phyloP scores from a whole-genome alignment of 2,329 filamentous ascomycete species.

The Aureobasidium subglaciale region DNA sequence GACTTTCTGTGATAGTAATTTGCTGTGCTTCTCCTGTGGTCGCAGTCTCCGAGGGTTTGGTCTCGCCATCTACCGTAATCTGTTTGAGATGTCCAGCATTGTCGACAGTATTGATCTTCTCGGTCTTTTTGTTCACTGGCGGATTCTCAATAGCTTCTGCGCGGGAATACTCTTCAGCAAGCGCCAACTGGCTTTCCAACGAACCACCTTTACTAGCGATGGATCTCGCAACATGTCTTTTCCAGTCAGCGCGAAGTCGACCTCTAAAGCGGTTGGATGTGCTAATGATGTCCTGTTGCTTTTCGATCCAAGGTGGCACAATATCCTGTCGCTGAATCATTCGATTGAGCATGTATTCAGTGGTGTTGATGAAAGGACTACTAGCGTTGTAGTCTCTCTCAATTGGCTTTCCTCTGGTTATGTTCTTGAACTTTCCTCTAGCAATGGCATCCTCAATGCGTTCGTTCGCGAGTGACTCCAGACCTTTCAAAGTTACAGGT shows the following conservation, averaged over 20 bases:
- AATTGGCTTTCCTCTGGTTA: slow-evolving; percentile 72
- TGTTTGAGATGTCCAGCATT: slow-evolving; percentile 41
- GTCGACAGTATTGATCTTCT: slow-evolving; percentile 39
- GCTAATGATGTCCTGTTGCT: slow-evolving; percentile 80
- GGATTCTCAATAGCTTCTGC: slow-evolving; percentile 66
- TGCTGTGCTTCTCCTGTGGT: slow-evolving; percentile 16
- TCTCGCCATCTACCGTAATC: slow-evolving; percentile 39
- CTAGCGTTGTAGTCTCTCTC: slow-evolving; percentile 74
- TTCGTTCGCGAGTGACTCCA: slow-evolving; percentile 81
- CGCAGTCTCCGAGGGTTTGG: slow-evolving; percentile 26
- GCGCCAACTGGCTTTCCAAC: slow-evolving; percentile 62
- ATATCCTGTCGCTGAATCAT: slow-evolving; percentile 96
- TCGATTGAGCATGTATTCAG: slow-evolving; percentile 97
- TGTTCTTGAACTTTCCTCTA: slow-evolving; percentile 79
- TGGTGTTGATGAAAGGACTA: slow-evolving; percentile 89
- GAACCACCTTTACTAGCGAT: slow-evolving; percentile 73
- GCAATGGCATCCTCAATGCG: slow-evolving; percentile 91
- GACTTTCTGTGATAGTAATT: background rate
- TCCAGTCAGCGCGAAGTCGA: slow-evolving; percentile 76
- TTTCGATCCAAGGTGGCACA: slow-evolving; percentile 97
- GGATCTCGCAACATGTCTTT: slow-evolving; percentile 67
- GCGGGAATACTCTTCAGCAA: slow-evolving; percentile 65
- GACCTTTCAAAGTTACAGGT: slow-evolving; percentile 68
- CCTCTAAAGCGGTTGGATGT: slow-evolving; percentile 63
- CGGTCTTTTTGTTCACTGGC: slow-evolving; percentile 31